Percentiles rank a stretch among this genome's conserved stretches.
Conservation (phyloP, 345 rosid species). For the Acer saccharum region DNA sequence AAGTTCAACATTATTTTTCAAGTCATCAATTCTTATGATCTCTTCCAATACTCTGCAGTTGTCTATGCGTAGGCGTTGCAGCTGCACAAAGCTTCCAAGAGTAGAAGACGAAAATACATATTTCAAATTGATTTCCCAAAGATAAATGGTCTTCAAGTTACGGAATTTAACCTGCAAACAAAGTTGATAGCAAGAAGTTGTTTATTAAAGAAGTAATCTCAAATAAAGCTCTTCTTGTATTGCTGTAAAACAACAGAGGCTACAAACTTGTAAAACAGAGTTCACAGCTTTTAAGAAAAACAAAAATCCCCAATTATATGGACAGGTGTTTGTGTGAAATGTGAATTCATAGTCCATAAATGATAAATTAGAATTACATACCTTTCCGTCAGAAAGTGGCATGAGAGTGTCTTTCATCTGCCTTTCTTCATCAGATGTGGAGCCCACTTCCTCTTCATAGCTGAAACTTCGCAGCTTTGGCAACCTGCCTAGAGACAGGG, state of each 20-base stretch:
- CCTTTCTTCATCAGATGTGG: neutral
- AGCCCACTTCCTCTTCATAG: neutral
- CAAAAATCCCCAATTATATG: too few relatives aligned
- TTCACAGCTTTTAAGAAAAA: too few relatives aligned
- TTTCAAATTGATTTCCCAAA: conserved; percentile 10
- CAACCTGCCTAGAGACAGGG: too few relatives aligned
- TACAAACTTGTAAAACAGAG: too few relatives aligned
- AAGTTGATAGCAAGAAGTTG: neutral
- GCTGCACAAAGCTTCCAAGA: conserved; percentile 14
- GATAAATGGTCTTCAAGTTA: conserved; percentile 14
- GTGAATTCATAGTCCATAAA: too few relatives aligned
- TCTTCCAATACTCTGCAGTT: neutral
- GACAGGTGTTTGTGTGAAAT: too few relatives aligned
- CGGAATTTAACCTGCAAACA: conserved; percentile 26
- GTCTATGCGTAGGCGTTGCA: neutral
- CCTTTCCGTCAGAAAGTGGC: conserved; percentile 4
- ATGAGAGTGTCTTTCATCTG: neutral
- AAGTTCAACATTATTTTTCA: too few relatives aligned
- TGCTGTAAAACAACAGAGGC: too few relatives aligned
- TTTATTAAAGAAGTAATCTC: too few relatives aligned
- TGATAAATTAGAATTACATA: too few relatives aligned
- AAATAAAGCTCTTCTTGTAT: too few relatives aligned
- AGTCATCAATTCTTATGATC: neutral
- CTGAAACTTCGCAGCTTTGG: too few relatives aligned
- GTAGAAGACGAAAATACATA: conserved; percentile 19